phyloP scores from a whole-genome alignment of 2,329 filamentous ascomycete genomes.

The Hypoxylon sp. region DNA sequence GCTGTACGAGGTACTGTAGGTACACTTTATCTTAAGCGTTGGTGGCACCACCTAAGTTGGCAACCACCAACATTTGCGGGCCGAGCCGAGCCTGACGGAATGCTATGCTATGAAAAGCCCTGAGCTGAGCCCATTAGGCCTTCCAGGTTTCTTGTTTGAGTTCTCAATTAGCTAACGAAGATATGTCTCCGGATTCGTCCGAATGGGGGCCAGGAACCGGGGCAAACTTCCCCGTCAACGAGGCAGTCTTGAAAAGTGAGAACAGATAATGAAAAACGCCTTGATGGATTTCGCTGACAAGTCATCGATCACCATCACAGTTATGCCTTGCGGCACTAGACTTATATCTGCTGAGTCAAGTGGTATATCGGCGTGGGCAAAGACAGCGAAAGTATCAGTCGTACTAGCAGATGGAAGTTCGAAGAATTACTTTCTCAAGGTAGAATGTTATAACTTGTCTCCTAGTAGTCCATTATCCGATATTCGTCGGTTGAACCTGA shows the following conservation, averaged over 20 bases:
- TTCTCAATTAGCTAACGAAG: not conserved
- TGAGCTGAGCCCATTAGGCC: not conserved
- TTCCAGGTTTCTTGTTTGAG: not conserved
- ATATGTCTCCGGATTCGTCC: conserved; percentile 4
- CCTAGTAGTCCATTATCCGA: not conserved
- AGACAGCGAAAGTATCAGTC: conserved; percentile 32
- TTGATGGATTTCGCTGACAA: not conserved
- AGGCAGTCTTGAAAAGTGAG: not conserved
- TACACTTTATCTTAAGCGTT: not conserved
- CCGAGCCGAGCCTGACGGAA: not conserved
- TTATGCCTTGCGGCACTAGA: conserved; percentile 36
- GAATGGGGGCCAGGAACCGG: conserved; percentile 1
- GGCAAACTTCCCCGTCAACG: conserved; percentile 9
- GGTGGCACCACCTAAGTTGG: not conserved
- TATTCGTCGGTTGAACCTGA: not conserved
- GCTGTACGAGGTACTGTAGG: too few relatives aligned
- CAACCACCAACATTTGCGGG: not conserved
- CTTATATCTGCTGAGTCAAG: conserved; percentile 31
- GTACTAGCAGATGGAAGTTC: conserved; percentile 13
- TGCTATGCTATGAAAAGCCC: not conserved
- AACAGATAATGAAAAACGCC: not conserved
- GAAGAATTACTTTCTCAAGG: conserved; percentile 36
- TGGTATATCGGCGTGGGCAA: conserved; percentile 39
- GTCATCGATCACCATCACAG: conserved; percentile 16
- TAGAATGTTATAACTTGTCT: not conserved